phyloP scores from a whole-genome alignment of 225 moss, liverwort and hornwort species.

The Climacium dendroides region DNA sequence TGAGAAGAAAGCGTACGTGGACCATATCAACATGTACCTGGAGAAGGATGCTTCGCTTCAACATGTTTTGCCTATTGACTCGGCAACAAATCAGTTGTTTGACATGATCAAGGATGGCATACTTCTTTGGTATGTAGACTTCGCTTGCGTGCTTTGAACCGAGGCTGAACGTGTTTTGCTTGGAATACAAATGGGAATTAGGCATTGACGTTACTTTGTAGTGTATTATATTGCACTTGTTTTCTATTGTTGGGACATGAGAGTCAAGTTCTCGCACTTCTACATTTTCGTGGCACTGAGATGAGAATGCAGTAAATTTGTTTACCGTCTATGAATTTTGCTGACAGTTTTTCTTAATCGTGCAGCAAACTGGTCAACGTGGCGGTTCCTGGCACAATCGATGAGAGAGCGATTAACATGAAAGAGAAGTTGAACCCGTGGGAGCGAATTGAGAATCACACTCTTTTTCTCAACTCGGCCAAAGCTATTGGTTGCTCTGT shows the following conservation, averaged over 20 bases:
- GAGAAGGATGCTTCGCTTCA: slow-evolving; percentile 56
- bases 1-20: slow-evolving; percentile 94
- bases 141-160: neutral
- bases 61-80: slow-evolving; percentile 68
- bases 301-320: neutral
- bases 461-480: slow-evolving; percentile 82
- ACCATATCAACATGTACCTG: slow-evolving; percentile 89
- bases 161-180: neutral
- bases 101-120: slow-evolving; percentile 87
- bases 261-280: neutral
- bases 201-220: neutral
- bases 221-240: neutral
- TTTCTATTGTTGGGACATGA: neutral
- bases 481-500: slow-evolving; percentile 98
- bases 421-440: slow-evolving; percentile 89
- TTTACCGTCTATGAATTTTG: neutral
- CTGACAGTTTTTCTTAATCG: neutral
- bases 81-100: slow-evolving; percentile 68
- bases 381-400: slow-evolving; percentile 92
- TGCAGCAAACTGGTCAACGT: slow-evolving; percentile 94
- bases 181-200: neutral
- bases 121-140: slow-evolving; percentile 53
- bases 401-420: slow-evolving; percentile 88
- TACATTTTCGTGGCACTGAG: neutral
- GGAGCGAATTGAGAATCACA: slow-evolving; percentile 98